A percentile compares a stretch with the other conserved stretches of the same genome.
These are phyloP conservation scores for Polychaeton citri DNA, from an alignment of 2,329 filamentous ascomycete species.

Conservation along the genomic window DNA sequence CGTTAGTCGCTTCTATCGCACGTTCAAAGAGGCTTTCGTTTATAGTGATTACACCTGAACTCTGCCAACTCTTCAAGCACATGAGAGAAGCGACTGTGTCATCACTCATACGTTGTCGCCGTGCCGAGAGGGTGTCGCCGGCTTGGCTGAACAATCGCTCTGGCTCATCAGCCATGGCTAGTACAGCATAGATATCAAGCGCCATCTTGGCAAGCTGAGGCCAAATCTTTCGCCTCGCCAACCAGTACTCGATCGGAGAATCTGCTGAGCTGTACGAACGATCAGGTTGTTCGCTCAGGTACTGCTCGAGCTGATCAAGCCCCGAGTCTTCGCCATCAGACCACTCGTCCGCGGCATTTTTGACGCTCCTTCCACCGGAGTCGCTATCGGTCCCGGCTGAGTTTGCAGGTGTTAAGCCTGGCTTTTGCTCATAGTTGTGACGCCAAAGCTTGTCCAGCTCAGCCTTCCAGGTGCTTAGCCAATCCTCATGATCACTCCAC, in stretches of 20 bases:
- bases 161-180: neutral
- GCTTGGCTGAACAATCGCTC: neutral
- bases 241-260: neutral
- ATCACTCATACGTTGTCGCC: neutral
- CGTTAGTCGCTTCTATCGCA: no score
- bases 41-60: no score
- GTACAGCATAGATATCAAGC: neutral
- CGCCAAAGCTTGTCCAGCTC: no score
- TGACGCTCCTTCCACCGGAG: no score
- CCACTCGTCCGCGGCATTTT: no score
- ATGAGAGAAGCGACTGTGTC: neutral
- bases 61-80: neutral
- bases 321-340: neutral
- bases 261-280: neutral
- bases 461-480: no score
- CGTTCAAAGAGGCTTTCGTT: no score
- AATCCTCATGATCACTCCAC: conserved; percentile 1
- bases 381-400: no score
- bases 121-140: neutral
- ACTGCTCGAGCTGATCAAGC: neutral
- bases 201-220: neutral
- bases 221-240: neutral
- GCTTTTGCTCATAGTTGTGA: no score
- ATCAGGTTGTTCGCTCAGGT: neutral
- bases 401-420: no score